Base-by-base conservation (phyloP, 176 grass and related monocot species). In the Carex cristatella region DNA sequence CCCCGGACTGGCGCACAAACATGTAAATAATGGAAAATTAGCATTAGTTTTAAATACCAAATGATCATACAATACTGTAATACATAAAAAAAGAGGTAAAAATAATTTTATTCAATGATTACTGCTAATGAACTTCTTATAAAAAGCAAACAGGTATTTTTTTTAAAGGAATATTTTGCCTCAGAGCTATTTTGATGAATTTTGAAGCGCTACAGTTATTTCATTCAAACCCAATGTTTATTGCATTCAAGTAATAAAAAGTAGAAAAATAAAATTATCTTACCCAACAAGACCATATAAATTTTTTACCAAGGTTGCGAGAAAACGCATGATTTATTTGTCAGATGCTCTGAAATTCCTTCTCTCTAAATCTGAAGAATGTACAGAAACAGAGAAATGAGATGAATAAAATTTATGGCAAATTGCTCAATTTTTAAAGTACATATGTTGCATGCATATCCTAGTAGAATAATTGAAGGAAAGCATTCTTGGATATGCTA, bases 221-320 rank as follows among this genome's bases (percentile, higher is more conserved):
- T 10, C 27, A 55, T 62, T 70, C 37, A 64, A 64, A 64, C 61
- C 61, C 6, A 18, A 70, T 44, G 1, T 42, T 70, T 19, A 18
- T 82, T 16, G 2, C 42, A 83, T 46, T 40, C 46, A 66, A 77
- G 38, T 40, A 37, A 42, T 10, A 13, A 31, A 63, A 76, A 10
- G 5, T 30, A 19, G n/a, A 59, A 53, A 55, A 62, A 14, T 0
- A 56, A 18, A 63, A 78, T 32, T 56, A 77, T 57, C 90, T 88
- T 95, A 99, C 96, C 93, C 90, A 85, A 94, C 86, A 72, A 99
- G 87, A 56, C 91, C 81, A 65, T 99, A 89, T 35, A 98, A 61
- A 79, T 92, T 86, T 79, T 87, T 98, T 38, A 92, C 90, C 70
- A 95, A 77, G 19, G 91, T 46, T 66, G 83, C 85, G 31, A 98